Base-by-base conservation (phyloP, 208 protist genomes). In the Naegleria fowleri region DNA sequence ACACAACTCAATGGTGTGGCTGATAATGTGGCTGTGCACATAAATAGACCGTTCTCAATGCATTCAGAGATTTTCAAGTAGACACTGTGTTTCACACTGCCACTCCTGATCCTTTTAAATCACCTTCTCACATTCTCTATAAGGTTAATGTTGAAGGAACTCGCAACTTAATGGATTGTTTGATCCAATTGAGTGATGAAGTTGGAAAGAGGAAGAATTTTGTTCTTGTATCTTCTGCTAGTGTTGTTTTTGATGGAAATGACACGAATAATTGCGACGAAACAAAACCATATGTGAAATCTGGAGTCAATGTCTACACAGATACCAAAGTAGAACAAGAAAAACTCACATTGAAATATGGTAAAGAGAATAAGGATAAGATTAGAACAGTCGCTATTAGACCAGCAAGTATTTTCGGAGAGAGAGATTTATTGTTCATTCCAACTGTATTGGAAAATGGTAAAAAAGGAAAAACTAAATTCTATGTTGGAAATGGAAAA, bases 331-430 rank as follows among this genome's bases (percentile, higher is more conserved):
- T 85, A 48, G 85, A 91, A 22, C 91, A 92, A 79, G 92, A 93
- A 83, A 83, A 92, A 33, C 41, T 93, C 25, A 85, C 76, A n/a
- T 48, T 92, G 6, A 6, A 83, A 67, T 91, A 91, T 51, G 33
- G 88, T 25, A 90, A 92, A 51, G 19, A 85, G 29, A 0, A 90
- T 6, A 52, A 48, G 16, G 88, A 33, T 48, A 33, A 58, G 19
- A 38, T 93, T 40, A 76, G 33, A 25, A 93, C 91, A 1, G 88
- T 92, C 4, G 41, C 92, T 22, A 52, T 93, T 36, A 88, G 92
- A 43, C 92, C 92, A 40, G 91, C 92, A 55, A 40, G 22, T 83
- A 93, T 93, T 51, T 93, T 92, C 51, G 92, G 92, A 19, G 83
- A 83, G 39, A 48, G 88, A 36, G 92, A 93, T 85, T 55, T 39